Conservation (phyloP, 2,329 filamentous ascomycete species). For the Cercospora zeina region DNA sequence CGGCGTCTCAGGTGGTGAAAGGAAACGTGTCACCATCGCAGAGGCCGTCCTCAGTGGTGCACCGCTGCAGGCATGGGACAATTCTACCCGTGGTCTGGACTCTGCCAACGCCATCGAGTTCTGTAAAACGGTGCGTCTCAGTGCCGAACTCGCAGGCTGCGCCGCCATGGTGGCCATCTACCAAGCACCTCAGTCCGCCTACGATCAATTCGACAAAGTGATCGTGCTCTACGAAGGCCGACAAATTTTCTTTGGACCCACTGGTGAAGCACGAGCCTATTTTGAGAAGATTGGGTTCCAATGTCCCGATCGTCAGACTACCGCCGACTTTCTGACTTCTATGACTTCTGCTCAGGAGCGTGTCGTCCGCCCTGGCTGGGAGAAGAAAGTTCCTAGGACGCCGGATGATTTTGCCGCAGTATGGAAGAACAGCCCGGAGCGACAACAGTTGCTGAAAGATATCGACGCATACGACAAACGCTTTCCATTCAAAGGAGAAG, state of each 20-base stretch:
- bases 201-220: constrained; percentile 70
- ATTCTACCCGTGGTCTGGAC: constrained; percentile 72
- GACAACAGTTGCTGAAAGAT: constrained; percentile 46
- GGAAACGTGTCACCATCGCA: constrained; percentile 77
- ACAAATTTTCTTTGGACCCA: constrained; percentile 70
- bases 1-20: constrained; percentile 73
- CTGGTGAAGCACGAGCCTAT: constrained; percentile 64
- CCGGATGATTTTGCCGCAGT: constrained; percentile 53
- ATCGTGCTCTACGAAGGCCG: constrained; percentile 67
- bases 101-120: constrained; percentile 75
- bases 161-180: constrained; percentile 73
- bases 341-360: constrained; percentile 60
- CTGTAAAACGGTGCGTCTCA: constrained; percentile 66
- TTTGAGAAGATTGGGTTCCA: constrained; percentile 72
- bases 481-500: constrained; percentile 49
- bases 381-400: constrained; percentile 50
- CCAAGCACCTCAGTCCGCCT: constrained; percentile 68
- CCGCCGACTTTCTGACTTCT: constrained; percentile 75
- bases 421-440: constrained; percentile 58
- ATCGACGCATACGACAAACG: constrained; percentile 51
- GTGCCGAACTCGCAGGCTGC: constrained; percentile 65
- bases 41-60: constrained; percentile 70
- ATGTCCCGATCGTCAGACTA: constrained; percentile 70
- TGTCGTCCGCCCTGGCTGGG: constrained; percentile 47
- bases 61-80: constrained; percentile 71